These are phyloP conservation scores for Pichia cephalocereana DNA, from an alignment of 805 yeast species.

Conservation along the genomic window DNA sequence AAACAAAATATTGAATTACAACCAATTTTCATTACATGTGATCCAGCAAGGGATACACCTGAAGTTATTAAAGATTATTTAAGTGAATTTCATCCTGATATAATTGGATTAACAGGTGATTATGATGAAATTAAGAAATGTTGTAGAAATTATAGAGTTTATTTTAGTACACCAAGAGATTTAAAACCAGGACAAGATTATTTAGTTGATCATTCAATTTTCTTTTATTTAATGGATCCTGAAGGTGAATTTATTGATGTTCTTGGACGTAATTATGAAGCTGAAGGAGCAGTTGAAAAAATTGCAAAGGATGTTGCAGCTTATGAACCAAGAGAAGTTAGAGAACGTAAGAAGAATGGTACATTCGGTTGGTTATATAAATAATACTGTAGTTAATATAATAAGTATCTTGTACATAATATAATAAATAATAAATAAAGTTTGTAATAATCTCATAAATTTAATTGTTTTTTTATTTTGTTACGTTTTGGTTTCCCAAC, in stretches of 20 bases:
- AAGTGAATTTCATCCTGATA: conserved; percentile 80
- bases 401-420: not conserved
- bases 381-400: conserved; percentile 14
- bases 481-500: too few species aligned
- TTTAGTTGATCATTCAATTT: conserved; percentile 93
- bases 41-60: conserved; percentile 91
- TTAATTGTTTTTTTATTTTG: too few species aligned
- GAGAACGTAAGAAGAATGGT: conserved; percentile 53
- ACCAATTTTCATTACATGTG: conserved; percentile 92
- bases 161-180: conserved; percentile 93
- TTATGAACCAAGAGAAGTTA: conserved; percentile 62
- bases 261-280: conserved; percentile 83
- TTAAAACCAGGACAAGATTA: conserved; percentile 95
- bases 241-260: conserved; percentile 95
- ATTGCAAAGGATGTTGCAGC: conserved; percentile 68
- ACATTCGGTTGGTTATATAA: conserved; percentile 53
- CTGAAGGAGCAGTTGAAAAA: conserved; percentile 66
- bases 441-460: too few species aligned
- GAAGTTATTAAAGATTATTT: conserved; percentile 76
- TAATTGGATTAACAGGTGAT: conserved; percentile 86
- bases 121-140: conserved; percentile 75
- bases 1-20: conserved; percentile 52
- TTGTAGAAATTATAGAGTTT: conserved; percentile 88
- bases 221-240: conserved; percentile 97
- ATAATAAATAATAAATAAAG: too few species aligned